Base-by-base conservation (phyloP, 2,329 filamentous ascomycete genomes). In the Cladophialophora chaetospira region DNA sequence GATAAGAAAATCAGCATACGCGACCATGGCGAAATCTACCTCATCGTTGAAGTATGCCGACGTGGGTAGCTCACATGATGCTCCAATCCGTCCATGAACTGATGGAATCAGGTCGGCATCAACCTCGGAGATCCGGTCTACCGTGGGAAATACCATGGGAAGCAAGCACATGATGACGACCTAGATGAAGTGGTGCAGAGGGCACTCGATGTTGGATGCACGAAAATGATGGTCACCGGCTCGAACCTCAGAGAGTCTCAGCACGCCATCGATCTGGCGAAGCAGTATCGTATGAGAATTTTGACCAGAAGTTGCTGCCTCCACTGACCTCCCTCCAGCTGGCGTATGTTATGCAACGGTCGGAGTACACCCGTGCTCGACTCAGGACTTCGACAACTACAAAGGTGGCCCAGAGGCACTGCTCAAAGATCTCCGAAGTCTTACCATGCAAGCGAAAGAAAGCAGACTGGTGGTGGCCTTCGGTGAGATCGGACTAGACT, bases 401-500 rank as follows among this genome's bases (percentile, higher is more conserved):
- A 55, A 74, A 70, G 67, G 79, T 71, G 68, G 78, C 70, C 63
- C 76, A 67, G 19, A 69, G 23, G 70, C 71, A 44, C 67, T 78
- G 66, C 63, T 79, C 5, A 79, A 85, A 57, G 79, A 82, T 26
- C 80, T 97, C n/a, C 79, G 80, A 42, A 69, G 75, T 5, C 77
- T 97, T 2, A 83, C 92, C 3, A 68, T 81, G 2, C 74, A 83
- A 31, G 82, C 84, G 1, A 84, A 83, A 65, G 70, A 73, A 46
- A 70, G 72, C 9, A 81, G 82, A 0, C 80, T 89, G 36, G 86
- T 90, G 1, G 82, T 83, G 5, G 93, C 94, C 5, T 91, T 97
- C 70, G 94, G 94, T 46, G 94, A 99, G 73, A 91, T 99, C 61
- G 94, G 94, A 1, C 86, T 99, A 3, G 94, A 99, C 75, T 99